phyloP scores from a whole-genome alignment of 2,329 filamentous ascomycete genomes.

The Penicillium crustosum region DNA sequence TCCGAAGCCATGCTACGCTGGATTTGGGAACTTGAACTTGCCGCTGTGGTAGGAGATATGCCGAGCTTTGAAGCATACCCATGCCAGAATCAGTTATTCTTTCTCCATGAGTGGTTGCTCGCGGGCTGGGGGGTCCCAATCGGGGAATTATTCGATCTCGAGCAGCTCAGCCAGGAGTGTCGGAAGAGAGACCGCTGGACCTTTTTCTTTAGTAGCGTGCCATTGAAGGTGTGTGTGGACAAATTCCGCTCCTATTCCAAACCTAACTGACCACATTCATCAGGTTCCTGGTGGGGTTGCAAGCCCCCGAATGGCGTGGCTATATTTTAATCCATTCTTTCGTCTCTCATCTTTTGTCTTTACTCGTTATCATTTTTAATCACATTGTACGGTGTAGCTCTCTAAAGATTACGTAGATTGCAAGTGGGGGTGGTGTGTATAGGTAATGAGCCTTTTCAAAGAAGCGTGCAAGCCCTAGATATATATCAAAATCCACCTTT shows the following conservation, averaged over 20 bases:
- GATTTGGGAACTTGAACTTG: slow-evolving; percentile 59
- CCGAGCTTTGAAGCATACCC: slow-evolving; percentile 55
- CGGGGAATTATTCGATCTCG: slow-evolving; percentile 49
- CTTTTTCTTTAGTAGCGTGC: slow-evolving; percentile 53
- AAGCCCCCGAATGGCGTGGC: slow-evolving; percentile 50
- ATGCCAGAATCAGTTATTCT: slow-evolving; percentile 28
- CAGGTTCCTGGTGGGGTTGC: slow-evolving; percentile 49
- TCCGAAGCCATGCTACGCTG: slow-evolving; percentile 53
- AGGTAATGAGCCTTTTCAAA: background rate
- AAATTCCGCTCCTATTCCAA: background rate
- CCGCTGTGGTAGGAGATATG: slow-evolving; percentile 58
- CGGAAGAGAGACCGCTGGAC: slow-evolving; percentile 37
- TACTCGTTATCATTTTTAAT: background rate
- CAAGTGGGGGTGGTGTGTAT: background rate
- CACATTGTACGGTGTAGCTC: background rate
- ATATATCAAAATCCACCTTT: background rate
- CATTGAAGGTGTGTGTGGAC: slow-evolving; percentile 42
- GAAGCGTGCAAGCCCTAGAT: background rate
- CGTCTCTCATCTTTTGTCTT: background rate
- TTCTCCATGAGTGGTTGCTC: slow-evolving; percentile 37
- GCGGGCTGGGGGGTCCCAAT: slow-evolving; percentile 52
- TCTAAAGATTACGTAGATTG: background rate
- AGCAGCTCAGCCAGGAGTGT: slow-evolving; percentile 42
- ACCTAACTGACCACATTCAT: background rate
- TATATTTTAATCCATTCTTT: slow-evolving; percentile 36